These are phyloP conservation scores for Cyberlindnera euphorbiae DNA, from an alignment of 805 yeast genomes.

Conservation along the genomic window DNA sequence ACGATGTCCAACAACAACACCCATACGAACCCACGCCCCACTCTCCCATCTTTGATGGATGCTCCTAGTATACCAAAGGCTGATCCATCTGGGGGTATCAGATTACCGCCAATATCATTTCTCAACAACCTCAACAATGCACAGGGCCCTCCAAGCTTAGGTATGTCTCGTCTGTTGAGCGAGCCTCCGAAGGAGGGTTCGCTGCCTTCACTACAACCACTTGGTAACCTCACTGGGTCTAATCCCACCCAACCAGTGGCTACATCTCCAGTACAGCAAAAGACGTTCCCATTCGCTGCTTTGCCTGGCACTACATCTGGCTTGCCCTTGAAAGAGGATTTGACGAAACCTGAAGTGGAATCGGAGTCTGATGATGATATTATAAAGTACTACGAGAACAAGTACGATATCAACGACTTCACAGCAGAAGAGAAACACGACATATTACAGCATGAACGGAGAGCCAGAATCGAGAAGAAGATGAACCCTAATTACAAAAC, in stretches of 20 bases:
- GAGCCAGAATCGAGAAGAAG: constrained; percentile 25
- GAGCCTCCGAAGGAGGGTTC: constrained; percentile 7
- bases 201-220: constrained; percentile 7
- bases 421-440: constrained; percentile 28
- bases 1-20: constrained; percentile 1
- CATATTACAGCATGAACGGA: constrained; percentile 26
- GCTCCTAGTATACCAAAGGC: constrained; percentile 4
- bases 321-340: constrained; percentile 18
- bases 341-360: constrained; percentile 23
- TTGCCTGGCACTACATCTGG: background rate
- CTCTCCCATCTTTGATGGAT: constrained; percentile 14
- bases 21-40: constrained; percentile 15
- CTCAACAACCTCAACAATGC: constrained; percentile 12
- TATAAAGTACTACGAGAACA: constrained; percentile 24
- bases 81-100: constrained; percentile 19
- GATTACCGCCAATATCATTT: constrained; percentile 38
- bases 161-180: constrained; percentile 12
- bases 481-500: constrained; percentile 26
- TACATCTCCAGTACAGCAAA: constrained; percentile 1
- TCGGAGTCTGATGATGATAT: constrained; percentile 25
- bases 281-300: constrained; percentile 2
- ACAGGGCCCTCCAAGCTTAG: constrained; percentile 4
- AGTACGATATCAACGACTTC: constrained; percentile 24
- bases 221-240: background rate
- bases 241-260: too few relatives aligned